Conservation (phyloP, 441 rosid species). For the Eruca vesicaria region DNA sequence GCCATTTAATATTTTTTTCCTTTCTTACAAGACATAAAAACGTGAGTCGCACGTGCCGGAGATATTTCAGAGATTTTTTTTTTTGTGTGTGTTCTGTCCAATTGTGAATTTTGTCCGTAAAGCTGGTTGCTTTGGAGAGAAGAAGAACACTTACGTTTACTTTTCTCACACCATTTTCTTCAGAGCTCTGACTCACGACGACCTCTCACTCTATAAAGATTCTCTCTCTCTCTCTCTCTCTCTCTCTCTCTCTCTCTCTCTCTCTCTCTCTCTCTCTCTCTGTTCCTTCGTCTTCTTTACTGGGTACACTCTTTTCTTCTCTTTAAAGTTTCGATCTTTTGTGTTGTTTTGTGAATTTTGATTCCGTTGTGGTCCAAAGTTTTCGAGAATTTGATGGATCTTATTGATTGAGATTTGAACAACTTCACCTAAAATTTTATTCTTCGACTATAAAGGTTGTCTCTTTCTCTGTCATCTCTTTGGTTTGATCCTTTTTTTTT, state of each 20-base stretch:
- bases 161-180: background rate
- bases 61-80: background rate
- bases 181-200: background rate
- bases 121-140: background rate
- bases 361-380: background rate
- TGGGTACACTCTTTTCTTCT: conserved; percentile 1
- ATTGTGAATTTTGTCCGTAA: background rate
- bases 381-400: background rate
- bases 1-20: background rate
- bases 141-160: background rate
- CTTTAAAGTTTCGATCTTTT: background rate
- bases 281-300: background rate
- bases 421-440: background rate
- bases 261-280: background rate
- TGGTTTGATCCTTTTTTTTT: background rate
- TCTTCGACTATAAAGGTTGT: background rate
- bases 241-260: background rate
- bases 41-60: conserved; percentile 14
- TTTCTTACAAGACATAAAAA: background rate
- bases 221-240: background rate
- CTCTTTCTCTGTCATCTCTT: background rate
- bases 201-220: background rate
- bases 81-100: background rate
- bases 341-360: background rate
- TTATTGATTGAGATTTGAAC: background rate